These are phyloP conservation scores for Parafenestella ontariensis DNA, from an alignment of 2,329 filamentous ascomycete genomes.

Conservation along the genomic window DNA sequence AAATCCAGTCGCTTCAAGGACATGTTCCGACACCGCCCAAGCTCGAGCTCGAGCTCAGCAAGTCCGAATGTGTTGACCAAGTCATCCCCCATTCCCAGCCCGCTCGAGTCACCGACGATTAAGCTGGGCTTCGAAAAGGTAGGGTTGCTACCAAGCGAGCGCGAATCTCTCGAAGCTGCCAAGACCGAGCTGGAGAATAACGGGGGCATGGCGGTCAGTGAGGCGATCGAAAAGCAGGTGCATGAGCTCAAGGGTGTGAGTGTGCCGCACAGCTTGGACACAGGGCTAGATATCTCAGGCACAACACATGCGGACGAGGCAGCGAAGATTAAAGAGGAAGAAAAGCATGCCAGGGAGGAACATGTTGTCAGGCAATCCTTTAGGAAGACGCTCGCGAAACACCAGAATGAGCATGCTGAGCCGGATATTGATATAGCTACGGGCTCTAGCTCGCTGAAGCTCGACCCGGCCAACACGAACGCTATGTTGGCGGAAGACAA, in stretches of 20 bases:
- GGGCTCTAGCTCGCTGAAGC: neutral
- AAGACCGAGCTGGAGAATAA: neutral
- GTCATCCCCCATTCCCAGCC: neutral
- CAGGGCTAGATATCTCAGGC: neutral
- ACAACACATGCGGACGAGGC: neutral
- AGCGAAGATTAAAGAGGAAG: neutral
- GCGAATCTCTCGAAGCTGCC: neutral
- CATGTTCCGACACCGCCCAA: slow-evolving; percentile 10
- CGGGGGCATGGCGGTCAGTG: neutral
- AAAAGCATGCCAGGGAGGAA: neutral
- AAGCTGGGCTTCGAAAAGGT: slow-evolving; percentile 13
- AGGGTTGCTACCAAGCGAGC: slow-evolving; percentile 14
- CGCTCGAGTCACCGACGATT: slow-evolving; percentile 4
- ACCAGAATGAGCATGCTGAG: neutral
- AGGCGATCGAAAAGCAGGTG: neutral
- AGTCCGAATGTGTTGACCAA: neutral
- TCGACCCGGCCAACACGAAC: neutral
- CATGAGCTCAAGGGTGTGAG: neutral
- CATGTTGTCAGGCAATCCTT: neutral
- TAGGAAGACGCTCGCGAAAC: neutral
- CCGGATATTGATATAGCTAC: neutral
- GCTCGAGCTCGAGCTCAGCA: neutral
- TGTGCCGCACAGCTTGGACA: neutral
- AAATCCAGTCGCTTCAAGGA: slow-evolving; percentile 14
- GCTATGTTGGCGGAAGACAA: neutral